Conservation (phyloP, 2,329 filamentous ascomycete genomes). For the Arthrobotrys entomopaga region DNA sequence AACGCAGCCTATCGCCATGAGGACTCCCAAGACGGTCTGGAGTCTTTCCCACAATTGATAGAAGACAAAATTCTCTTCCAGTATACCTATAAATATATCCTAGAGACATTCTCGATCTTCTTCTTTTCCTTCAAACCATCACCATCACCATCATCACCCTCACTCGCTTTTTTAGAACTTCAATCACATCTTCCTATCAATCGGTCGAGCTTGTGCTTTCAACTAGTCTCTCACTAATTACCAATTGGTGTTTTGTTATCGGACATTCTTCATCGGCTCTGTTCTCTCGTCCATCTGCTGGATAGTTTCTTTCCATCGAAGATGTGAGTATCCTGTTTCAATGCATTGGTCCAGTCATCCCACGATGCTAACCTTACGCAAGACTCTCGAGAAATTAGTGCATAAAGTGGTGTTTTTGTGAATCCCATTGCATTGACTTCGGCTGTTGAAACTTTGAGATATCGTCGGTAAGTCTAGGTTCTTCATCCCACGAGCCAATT, state of each 20-base stretch:
- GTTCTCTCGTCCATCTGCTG: no score
- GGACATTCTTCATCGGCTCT: no score
- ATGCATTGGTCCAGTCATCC: background rate
- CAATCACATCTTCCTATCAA: background rate
- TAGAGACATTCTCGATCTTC: background rate
- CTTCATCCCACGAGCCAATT: no score
- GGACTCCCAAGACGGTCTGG: background rate
- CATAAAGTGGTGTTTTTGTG: background rate
- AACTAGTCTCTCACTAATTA: background rate
- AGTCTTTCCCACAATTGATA: slow-evolving; percentile 3
- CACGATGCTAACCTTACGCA: background rate
- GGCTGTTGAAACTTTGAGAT: no score
- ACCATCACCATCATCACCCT: background rate
- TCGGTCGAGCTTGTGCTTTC: background rate
- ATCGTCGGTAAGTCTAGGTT: no score
- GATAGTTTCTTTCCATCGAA: no score
- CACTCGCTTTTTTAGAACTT: background rate
- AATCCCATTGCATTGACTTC: background rate
- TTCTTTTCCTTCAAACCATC: background rate
- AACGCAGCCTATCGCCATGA: background rate
- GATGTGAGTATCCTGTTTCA: no score
- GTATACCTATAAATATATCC: no score
- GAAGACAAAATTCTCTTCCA: background rate
- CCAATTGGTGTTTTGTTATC: background rate
- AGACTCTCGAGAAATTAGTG: background rate